These are phyloP conservation scores for Lagenaria siceraria DNA, from an alignment of 306 rosid genomes.

Conservation along the genomic window DNA sequence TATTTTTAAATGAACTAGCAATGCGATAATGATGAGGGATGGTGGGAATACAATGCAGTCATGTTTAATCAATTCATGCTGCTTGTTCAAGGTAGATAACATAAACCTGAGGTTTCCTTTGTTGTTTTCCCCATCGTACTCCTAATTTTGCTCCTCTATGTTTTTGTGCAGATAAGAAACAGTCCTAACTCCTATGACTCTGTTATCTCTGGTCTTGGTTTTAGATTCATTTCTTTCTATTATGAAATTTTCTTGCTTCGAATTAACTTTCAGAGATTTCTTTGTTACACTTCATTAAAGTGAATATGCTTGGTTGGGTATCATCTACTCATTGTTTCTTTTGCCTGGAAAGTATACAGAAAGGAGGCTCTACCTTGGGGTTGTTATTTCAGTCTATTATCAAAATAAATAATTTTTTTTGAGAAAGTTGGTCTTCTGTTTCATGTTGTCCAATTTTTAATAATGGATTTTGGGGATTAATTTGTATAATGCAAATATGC, in stretches of 20 bases:
- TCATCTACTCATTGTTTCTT: not conserved
- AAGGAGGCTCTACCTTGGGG: not conserved
- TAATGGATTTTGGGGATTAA: not conserved
- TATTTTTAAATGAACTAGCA: constrained; percentile 98
- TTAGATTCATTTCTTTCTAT: constrained; percentile 21
- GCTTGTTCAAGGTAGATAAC: constrained; percentile 83
- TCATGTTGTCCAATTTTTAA: not conserved
- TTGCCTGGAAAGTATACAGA: not conserved
- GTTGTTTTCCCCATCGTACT: constrained; percentile 43
- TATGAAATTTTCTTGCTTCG: not conserved
- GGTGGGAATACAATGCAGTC: constrained; percentile 95
- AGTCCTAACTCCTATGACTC: constrained; percentile 14
- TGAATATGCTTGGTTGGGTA: not conserved
- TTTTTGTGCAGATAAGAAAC: constrained; percentile 13
- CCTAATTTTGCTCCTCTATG: constrained; percentile 16
- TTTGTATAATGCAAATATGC: not conserved
- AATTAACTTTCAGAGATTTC: not conserved
- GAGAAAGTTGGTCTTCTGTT: not conserved
- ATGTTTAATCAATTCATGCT: constrained; percentile 98
- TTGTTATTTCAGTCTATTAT: not conserved
- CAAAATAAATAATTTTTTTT: not conserved
- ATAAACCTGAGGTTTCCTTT: constrained; percentile 52
- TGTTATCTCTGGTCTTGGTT: constrained; percentile 12
- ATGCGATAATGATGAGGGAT: constrained; percentile 98
- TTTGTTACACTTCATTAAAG: not conserved